phyloP scores from a whole-genome alignment of 2,329 filamentous ascomycete species.

The Calonectria pauciramosa region DNA sequence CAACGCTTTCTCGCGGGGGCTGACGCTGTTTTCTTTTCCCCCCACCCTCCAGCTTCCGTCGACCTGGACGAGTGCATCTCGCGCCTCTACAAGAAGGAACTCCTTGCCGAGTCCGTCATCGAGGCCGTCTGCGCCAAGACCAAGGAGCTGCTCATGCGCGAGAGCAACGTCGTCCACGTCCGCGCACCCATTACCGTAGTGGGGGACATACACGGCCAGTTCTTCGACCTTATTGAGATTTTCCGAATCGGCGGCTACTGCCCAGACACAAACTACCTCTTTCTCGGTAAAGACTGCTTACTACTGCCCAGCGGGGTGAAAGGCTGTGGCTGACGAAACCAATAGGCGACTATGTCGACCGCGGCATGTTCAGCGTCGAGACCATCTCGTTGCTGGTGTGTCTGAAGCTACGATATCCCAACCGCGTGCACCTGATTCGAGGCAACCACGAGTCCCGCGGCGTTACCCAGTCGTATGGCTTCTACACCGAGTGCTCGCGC shows the following conservation, averaged over 20 bases:
- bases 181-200: constrained; percentile 96
- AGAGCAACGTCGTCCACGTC: constrained; percentile 99
- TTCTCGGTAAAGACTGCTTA: constrained; percentile 75
- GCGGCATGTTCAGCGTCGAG: constrained; percentile 98
- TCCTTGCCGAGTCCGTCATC: constrained; percentile 96
- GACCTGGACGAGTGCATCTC: constrained; percentile 99
- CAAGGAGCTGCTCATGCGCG: constrained; percentile 98
- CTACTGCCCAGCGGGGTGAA: background rate
- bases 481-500: constrained; percentile 97
- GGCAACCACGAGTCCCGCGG: constrained; percentile 98
- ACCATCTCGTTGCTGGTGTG: constrained; percentile 98
- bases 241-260: constrained; percentile 98
- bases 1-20: constrained; percentile 20
- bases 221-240: constrained; percentile 99
- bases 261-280: constrained; percentile 98
- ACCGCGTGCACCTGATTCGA: constrained; percentile 94
- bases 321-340: constrained; percentile 24
- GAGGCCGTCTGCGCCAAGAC: constrained; percentile 99
- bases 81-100: constrained; percentile 95
- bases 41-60: constrained; percentile 78
- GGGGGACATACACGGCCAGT: constrained; percentile 98
- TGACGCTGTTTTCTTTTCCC: constrained; percentile 28
- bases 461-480: constrained; percentile 98
- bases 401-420: constrained; percentile 95
- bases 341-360: constrained; percentile 95